phyloP scores from a whole-genome alignment of 495 filamentous ascomycete genomes.

The Hypoxylon trugodes region DNA sequence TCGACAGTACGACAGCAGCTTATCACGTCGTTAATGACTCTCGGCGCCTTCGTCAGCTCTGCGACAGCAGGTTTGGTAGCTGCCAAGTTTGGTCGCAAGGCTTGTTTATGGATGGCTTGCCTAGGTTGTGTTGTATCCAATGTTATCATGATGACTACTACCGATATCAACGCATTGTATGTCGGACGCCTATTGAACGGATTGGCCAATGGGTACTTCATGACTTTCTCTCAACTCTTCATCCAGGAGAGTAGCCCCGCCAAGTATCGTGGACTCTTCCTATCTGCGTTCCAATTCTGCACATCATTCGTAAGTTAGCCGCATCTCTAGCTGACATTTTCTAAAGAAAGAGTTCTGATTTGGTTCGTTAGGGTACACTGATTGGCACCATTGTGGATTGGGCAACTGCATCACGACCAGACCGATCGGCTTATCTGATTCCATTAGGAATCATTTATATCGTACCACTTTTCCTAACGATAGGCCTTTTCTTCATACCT shows the following conservation, averaged over 20 bases:
- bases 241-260: constrained; percentile 53
- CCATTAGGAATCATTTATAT: constrained; percentile 60
- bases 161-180: constrained; percentile 54
- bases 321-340: not conserved
- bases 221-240: constrained; percentile 60
- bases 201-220: constrained; percentile 55
- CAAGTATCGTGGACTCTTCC: constrained; percentile 50
- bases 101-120: constrained; percentile 49
- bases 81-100: constrained; percentile 51
- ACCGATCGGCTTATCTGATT: constrained; percentile 55
- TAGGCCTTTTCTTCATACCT: constrained; percentile 59
- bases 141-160: constrained; percentile 59
- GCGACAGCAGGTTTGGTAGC: constrained; percentile 53
- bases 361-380: constrained; percentile 49
- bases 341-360: not conserved
- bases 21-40: constrained; percentile 57
- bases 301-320: constrained; percentile 40
- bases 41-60: constrained; percentile 59
- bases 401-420: constrained; percentile 49
- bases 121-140: constrained; percentile 51
- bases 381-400: constrained; percentile 63
- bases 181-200: constrained; percentile 56
- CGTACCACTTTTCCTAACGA: constrained; percentile 52
- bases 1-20: constrained; percentile 53
- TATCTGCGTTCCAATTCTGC: constrained; percentile 34